Base-by-base conservation (phyloP, 179 eudicot species). In the Amaranthus tricolor region DNA sequence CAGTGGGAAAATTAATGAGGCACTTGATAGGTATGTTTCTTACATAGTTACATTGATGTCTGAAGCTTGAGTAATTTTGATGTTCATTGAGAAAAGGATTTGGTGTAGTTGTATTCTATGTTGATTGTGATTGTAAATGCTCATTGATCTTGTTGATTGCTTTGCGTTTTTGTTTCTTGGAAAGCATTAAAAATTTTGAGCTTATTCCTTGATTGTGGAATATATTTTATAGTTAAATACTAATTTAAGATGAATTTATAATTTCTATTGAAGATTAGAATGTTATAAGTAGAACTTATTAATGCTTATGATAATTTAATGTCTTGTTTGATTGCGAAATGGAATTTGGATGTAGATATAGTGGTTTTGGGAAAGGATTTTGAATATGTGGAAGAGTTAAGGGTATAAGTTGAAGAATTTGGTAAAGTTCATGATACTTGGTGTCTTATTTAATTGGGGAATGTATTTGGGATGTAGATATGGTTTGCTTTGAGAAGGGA, bases 1-100 rank as follows among this genome's bases (percentile, higher is more conserved):
- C 24, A 79, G 82, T 82, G 87, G 88, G 82, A 81, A 87, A 47
- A 62, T 94, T 70, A 92, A 92, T 82, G 97, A 89, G 48, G 81
- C 89, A 57, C 86, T 75, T 70, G 92, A 89, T 77, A 88, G 92
- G 97, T 91, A 83, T 68, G 61, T 70, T 11, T 40, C 50, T 55
- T 51, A 14, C n/a, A 0, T 71, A 5, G 0, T 21, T 49, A 31
- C 31, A 9, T 68, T 48, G 20, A 68, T 21, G 43, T 51, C 3
- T 7, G 60, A 9, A 68, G 40, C 11, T 5, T 60, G 57, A 14
- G 31, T 5, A 66, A 14, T 7, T 20, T 21, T 6, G 19, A 61
- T 72, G 12, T 72, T 6, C 43, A 60, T 48, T 15, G 52, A 56
- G 21, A 5, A 16, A 43, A 61, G 48, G 16, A 49, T 56, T 57